Conservation (phyloP, 2,329 filamentous ascomycete genomes). For the Aspergillus ruber region DNA sequence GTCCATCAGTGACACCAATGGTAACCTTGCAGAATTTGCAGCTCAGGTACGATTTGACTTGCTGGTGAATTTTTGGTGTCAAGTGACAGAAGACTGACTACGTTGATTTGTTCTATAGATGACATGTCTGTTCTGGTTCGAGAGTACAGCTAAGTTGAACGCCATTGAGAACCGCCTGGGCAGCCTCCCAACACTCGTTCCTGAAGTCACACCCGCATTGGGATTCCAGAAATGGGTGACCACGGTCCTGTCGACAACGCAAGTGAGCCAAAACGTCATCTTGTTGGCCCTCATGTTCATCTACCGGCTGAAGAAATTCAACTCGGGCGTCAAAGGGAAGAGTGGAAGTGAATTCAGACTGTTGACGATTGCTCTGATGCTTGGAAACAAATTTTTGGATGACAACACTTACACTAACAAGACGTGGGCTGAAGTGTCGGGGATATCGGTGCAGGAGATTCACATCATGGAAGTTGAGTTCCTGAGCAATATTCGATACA, state of each 20-base stretch:
- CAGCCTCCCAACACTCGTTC: conserved; percentile 52
- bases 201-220: conserved; percentile 67
- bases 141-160: conserved; percentile 72
- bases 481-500: conserved; percentile 95
- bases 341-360: conserved; percentile 89
- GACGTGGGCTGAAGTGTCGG: conserved; percentile 97
- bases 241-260: conserved; percentile 83
- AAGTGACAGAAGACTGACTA: not conserved
- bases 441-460: conserved; percentile 87
- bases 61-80: not conserved
- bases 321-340: conserved; percentile 82
- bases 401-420: conserved; percentile 99
- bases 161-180: conserved; percentile 57
- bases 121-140: conserved; percentile 97
- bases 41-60: conserved; percentile 56
- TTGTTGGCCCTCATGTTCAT: conserved; percentile 85
- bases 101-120: conserved; percentile 50
- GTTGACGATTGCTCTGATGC: conserved; percentile 90
- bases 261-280: conserved; percentile 94
- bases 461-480: conserved; percentile 99
- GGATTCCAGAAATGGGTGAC: conserved; percentile 93
- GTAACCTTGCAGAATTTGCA: conserved; percentile 74
- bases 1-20: conserved; percentile 68
- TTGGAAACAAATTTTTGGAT: conserved; percentile 97
- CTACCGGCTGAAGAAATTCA: conserved; percentile 84